Evolutionary conservation across 148 eudicot genomes (phyloP), one percentile per base, ranked within the genome.

Genomic region (Spergularia bocconei): DNA sequence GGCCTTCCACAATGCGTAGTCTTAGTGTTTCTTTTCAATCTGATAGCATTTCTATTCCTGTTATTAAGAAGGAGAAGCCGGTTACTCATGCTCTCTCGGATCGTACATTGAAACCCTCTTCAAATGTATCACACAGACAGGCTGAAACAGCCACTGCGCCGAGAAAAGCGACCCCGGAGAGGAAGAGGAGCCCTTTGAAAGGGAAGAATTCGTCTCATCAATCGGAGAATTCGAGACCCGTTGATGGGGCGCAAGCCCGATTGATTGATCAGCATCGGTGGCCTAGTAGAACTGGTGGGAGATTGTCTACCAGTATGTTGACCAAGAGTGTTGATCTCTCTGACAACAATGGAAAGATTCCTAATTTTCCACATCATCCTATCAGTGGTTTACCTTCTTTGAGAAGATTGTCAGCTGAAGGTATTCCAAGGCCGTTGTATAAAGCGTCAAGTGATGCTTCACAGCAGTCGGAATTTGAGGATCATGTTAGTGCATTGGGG

Each of bases 1-100:
- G 99, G 97, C 99, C 98, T 53, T 88, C 96, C n/a, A 91, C 97
- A 36, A 92, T 88, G 97, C 88, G 98, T 63, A 92, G 97, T 78
- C 85, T 90, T 54, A 91, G 82, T 78, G 92, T 87, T 73, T 89
- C 99, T 48, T 92, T 95, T 70, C 96, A 92, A 71, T 87, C 97
- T 59, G 96, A 92, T 86, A 67, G 78, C 7, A 77, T 83, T 75
- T 90, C 96, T 29, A 74, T 87, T 38, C 91, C 98, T 74, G 80
- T 89, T 72, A 76, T 75, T 77, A 90, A 88, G 79, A 92, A 80
- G 78, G 99, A 91, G 54, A 95, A 87, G 69, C 86, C 91, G 23
- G 87, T 83, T 80, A 75, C 83, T 74, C 88, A 85, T 79, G 84
- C 88, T 50, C 78, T 80, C 29, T 88, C 92, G 4, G 97, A 91